Evolutionary conservation across 768 basidiomycete genomes (phyloP).

Genomic region (Boletales sp.): DNA sequence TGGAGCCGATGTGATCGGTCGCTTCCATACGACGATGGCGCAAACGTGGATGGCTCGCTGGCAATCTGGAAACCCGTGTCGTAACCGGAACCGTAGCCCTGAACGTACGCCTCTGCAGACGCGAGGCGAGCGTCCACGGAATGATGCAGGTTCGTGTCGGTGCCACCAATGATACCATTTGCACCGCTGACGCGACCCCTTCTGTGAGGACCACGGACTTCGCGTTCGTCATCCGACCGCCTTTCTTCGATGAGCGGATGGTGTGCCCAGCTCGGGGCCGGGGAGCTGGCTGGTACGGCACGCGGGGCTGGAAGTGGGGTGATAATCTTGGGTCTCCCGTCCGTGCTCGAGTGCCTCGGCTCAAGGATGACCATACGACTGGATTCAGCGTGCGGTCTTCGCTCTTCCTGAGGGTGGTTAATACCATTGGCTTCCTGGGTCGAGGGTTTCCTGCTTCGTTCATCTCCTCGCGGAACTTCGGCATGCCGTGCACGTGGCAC

Average conservation of each 20-base stretch:
- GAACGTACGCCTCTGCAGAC: slow-evolving; percentile 35
- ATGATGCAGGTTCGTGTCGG: slow-evolving; percentile 1
- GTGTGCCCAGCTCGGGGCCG: slow-evolving; percentile 29
- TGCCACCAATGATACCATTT: neutral
- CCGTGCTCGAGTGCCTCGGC: slow-evolving; percentile 4
- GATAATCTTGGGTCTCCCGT: slow-evolving; percentile 29
- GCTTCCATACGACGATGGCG: slow-evolving; percentile 20
- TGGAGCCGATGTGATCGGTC: slow-evolving; percentile 14
- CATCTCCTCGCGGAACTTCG: slow-evolving; percentile 20
- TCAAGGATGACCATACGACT: slow-evolving; percentile 6
- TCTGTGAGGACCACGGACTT: slow-evolving; percentile 4
- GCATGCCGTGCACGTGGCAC: slow-evolving; percentile 20
- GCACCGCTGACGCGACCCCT: slow-evolving; percentile 11
- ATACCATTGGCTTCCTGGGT: slow-evolving; percentile 13
- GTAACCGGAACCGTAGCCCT: slow-evolving; percentile 36
- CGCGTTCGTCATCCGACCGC: slow-evolving; percentile 29
- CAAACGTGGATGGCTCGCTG: slow-evolving; percentile 13
- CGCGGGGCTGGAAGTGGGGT: slow-evolving; percentile 32
- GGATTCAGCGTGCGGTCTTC: slow-evolving; percentile 10
- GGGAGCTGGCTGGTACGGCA: slow-evolving; percentile 22
- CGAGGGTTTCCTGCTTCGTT: slow-evolving; percentile 15
- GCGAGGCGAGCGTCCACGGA: slow-evolving; percentile 21
- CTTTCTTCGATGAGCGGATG: slow-evolving; percentile 28
- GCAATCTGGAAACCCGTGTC: slow-evolving; percentile 24
- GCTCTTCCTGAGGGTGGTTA: slow-evolving; percentile 12